Percentiles rank a stretch among this genome's conserved stretches.
phyloP scores from a whole-genome alignment of 1,139 yeast genomes.

The Casaregolazyma suthepensis region DNA sequence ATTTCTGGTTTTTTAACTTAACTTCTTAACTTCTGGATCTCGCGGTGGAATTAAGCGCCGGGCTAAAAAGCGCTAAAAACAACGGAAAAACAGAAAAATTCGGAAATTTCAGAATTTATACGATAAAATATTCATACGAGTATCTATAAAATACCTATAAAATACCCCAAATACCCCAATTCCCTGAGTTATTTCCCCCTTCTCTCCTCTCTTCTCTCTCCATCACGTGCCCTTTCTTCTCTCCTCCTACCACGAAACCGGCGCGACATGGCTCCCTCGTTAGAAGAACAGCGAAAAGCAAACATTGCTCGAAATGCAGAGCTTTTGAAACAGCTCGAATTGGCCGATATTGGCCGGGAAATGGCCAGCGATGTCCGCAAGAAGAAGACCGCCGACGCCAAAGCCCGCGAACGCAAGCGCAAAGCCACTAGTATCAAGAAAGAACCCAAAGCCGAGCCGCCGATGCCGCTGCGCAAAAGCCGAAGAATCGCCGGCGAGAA shows the following conservation, averaged over 20 bases:
- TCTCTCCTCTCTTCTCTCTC: neutral
- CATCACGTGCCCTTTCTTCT: neutral
- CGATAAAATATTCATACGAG: too few species aligned
- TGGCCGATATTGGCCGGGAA: slow-evolving; percentile 24
- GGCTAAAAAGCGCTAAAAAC: neutral
- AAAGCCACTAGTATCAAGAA: slow-evolving; percentile 11
- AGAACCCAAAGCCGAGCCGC: slow-evolving; percentile 12
- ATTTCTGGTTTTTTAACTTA: neutral
- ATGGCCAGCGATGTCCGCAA: slow-evolving; percentile 21
- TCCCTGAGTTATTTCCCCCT: neutral
- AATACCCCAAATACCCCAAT: neutral
- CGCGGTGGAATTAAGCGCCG: neutral
- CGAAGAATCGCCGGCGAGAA: slow-evolving; percentile 32
- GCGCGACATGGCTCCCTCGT: slow-evolving; percentile 13
- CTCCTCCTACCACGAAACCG: neutral
- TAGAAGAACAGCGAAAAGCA: slow-evolving; percentile 27
- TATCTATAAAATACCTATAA: too few species aligned
- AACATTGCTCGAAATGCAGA: slow-evolving; percentile 24
- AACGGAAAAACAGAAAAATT: too few species aligned
- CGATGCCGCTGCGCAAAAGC: slow-evolving; percentile 29
- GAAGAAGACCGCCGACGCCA: slow-evolving; percentile 8
- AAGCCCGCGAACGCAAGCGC: slow-evolving; percentile 29
- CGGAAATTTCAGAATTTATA: too few species aligned
- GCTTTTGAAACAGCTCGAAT: slow-evolving; percentile 27
- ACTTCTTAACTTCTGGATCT: neutral